phyloP scores from a whole-genome alignment of 2,329 filamentous ascomycete species.

The Beauveria sp. region DNA sequence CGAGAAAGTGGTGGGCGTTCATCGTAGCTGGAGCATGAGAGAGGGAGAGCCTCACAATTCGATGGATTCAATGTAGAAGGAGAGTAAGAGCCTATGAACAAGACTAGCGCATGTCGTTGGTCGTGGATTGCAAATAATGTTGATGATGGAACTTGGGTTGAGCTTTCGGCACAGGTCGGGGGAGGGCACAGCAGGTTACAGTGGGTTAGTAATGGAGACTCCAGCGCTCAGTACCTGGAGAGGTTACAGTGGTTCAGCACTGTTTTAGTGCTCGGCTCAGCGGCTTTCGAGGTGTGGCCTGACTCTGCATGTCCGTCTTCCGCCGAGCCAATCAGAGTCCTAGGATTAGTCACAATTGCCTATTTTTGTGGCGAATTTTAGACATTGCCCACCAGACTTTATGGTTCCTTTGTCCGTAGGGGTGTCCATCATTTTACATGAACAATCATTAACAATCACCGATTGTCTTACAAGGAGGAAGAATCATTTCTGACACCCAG shows the following conservation, averaged over 20 bases:
- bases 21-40: conserved; percentile 27
- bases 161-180: not conserved
- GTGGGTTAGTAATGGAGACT: conserved; percentile 6
- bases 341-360: conserved; percentile 23
- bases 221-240: not conserved
- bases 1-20: conserved; percentile 34
- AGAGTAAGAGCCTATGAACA: not conserved
- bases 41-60: not conserved
- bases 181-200: not conserved
- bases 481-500: not conserved
- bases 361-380: conserved; percentile 5
- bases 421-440: not conserved
- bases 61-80: not conserved
- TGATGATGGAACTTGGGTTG: conserved; percentile 5
- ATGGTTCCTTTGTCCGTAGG: not conserved
- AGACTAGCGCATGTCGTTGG: not conserved
- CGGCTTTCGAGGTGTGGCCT: conserved; percentile 21
- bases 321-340: conserved; percentile 29
- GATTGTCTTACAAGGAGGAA: not conserved
- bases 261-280: conserved; percentile 18
- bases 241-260: not conserved
- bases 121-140: not conserved
- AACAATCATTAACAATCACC: not conserved
- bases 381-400: not conserved
- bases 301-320: conserved; percentile 23